A percentile compares a stretch with the other conserved stretches of the same genome.
These are phyloP conservation scores for Alternaria longipes DNA, from an alignment of 2,329 filamentous ascomycete species.

Conservation along the genomic window DNA sequence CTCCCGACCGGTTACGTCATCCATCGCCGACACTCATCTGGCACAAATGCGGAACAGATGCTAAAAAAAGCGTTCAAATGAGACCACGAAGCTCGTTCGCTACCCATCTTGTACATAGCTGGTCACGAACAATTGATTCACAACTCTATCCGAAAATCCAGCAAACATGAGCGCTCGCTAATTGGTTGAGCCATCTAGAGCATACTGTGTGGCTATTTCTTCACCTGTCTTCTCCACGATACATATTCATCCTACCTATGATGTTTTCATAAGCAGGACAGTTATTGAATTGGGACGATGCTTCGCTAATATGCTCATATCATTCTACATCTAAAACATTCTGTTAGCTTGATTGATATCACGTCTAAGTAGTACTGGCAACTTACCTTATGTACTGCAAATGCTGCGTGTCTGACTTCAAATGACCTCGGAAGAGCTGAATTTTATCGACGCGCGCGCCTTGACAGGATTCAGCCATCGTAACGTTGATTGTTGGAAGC, in stretches of 20 bases:
- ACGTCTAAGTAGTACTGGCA: background rate
- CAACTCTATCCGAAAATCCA: background rate
- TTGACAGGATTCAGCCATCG: background rate
- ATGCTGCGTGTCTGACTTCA: background rate
- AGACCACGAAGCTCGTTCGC: background rate
- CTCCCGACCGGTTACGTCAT: conserved; percentile 28
- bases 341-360: background rate
- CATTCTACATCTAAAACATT: background rate
- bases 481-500: background rate
- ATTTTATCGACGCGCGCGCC: background rate
- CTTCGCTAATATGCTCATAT: background rate
- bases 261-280: background rate
- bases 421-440: background rate
- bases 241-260: background rate
- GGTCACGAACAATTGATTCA: background rate
- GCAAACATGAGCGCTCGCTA: background rate
- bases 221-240: background rate
- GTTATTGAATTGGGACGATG: background rate
- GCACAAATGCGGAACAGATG: background rate
- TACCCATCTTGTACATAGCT: background rate
- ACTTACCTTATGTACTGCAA: background rate
- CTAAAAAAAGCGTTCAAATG: too few species aligned
- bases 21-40: conserved; percentile 1
- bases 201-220: background rate
- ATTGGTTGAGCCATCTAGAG: background rate